Evolutionary conservation across 495 filamentous ascomycete genomes (phyloP), one percentile per base, ranked within the genome.

Genomic region (Penicillium desertorum): DNA sequence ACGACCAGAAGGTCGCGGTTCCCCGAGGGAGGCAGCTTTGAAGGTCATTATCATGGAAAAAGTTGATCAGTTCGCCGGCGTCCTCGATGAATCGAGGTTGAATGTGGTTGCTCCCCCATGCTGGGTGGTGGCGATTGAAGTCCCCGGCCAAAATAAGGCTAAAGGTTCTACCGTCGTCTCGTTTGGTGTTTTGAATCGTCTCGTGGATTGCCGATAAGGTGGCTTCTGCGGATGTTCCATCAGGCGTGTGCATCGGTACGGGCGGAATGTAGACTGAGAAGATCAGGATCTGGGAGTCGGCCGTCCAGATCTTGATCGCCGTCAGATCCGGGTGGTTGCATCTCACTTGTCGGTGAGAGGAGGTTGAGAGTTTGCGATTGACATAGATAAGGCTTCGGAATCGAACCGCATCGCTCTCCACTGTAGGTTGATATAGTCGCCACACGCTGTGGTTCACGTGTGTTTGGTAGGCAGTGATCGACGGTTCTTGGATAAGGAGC

Each of bases 311-410:
- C 29, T 65, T 27, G 25, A 27, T 7, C 25, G 25, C 25, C 41
- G 51, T 30, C 0, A 71, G 1, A 32, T 71, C 61, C 25, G 58
- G 63, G 51, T 68, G 60, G 46, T 65, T 53, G 58, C 61, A 71
- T 0, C 41, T 9, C 12, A 69, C 47, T 48, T 68, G 56, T 20
- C 51, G 58, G 17, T 71, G 56, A 11, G 56, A 68, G 9, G 60
- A 54, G 2, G 62, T 71, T 39, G 57, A 68, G 37, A 27, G 32
- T 8, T 27, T 27, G 25, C 25, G 25, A 27, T 27, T 27, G 25
- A 27, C 25, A 7, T 27, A 27, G 25, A 27, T 27, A 6, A 27
- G 25, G 25, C 25, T 27, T 7, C 25, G 25, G 5, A 7, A 27
- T 27, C 25, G 25, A 27, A 27, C 25, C 25, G 25, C 7, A 7